Conservation (phyloP, 768 basidiomycete genomes). For the Russula sp. region DNA sequence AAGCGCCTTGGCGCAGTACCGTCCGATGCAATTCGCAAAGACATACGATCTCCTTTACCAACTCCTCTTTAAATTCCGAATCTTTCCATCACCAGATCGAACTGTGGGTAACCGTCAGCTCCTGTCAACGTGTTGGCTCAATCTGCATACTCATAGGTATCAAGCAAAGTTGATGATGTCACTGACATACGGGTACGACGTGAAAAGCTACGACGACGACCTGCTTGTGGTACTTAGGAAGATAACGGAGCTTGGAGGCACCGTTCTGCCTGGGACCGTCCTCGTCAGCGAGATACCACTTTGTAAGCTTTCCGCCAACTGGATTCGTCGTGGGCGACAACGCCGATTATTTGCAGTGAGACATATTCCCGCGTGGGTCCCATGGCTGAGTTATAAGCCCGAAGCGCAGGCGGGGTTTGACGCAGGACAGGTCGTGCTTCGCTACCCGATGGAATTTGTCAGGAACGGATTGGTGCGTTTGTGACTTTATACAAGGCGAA, state of each 20-base stretch:
- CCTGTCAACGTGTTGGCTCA: neutral
- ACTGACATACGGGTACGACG: conserved; percentile 5
- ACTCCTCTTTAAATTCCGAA: neutral
- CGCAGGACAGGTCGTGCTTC: conserved; percentile 9
- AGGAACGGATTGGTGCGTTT: conserved; percentile 6
- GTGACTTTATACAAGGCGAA: neutral
- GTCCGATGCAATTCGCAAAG: conserved; percentile 9
- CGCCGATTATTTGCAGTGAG: neutral
- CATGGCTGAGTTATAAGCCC: conserved; percentile 5
- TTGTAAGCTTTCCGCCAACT: neutral
- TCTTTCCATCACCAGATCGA: neutral
- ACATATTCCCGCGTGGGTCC: conserved; percentile 9
- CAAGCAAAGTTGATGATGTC: conserved; percentile 9
- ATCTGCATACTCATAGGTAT: neutral
- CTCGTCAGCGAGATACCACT: conserved; percentile 9
- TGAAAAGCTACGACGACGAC: conserved; percentile 3
- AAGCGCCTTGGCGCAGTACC: conserved; percentile 2
- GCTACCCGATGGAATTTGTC: conserved; percentile 8
- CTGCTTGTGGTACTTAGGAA: conserved; percentile 1
- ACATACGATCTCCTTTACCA: conserved; percentile 3
- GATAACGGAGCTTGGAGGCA: conserved; percentile 8
- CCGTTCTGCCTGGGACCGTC: conserved; percentile 3
- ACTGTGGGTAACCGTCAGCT: neutral
- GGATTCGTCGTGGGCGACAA: neutral
- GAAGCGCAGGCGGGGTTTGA: neutral